Conservation (phyloP, 129 eudicot genomes). For the Tagetes erecta region DNA sequence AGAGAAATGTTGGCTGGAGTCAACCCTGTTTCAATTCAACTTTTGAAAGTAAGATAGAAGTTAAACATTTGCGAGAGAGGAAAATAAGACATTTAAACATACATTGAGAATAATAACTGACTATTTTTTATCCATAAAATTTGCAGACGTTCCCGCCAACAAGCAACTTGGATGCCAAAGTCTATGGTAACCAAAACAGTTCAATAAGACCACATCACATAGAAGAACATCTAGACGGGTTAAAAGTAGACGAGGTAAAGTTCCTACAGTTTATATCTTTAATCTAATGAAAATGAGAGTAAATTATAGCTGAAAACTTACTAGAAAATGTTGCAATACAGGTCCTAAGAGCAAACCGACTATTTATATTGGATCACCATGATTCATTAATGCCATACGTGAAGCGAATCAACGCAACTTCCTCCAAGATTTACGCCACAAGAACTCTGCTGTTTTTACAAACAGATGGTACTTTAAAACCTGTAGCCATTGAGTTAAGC, state of each 20-base stretch:
- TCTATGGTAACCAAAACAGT: conserved; percentile 55
- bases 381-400: conserved; percentile 51
- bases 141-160: conserved; percentile 59
- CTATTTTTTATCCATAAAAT: background rate
- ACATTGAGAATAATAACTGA: background rate
- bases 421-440: conserved; percentile 50
- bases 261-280: background rate
- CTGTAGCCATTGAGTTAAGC: conserved; percentile 55
- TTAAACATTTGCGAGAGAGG: too few species aligned
- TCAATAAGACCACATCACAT: conserved; percentile 43
- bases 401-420: conserved; percentile 41
- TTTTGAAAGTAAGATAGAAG: conserved; percentile 38
- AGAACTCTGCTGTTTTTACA: conserved; percentile 48
- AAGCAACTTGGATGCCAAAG: conserved; percentile 45
- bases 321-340: background rate
- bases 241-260: conserved; percentile 45
- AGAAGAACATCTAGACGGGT: conserved; percentile 38
- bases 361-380: conserved; percentile 52
- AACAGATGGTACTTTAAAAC: conserved; percentile 48
- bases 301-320: background rate
- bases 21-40: conserved; percentile 51
- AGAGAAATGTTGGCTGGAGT: conserved; percentile 66
- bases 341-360: conserved; percentile 36
- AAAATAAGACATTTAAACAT: background rate
- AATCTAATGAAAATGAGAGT: background rate